phyloP scores from a whole-genome alignment of 2,329 filamentous ascomycete genomes.

The Pseudopithomyces chartarum region DNA sequence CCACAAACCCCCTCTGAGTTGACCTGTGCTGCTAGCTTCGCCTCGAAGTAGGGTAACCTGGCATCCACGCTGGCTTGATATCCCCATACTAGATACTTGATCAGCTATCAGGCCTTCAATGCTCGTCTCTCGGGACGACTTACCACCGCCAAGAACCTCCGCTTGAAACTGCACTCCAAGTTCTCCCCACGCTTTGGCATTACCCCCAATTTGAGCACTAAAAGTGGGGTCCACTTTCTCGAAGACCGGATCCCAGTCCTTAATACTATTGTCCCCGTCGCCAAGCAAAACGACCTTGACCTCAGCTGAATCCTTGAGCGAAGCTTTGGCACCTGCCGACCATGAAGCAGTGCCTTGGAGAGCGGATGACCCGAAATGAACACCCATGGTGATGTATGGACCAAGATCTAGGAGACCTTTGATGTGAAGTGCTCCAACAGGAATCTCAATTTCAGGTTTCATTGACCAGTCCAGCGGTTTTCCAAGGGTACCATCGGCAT shows the following conservation, averaged over 20 bases:
- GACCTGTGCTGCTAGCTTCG: slow-evolving; percentile 16
- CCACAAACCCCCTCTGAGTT: slow-evolving; percentile 22
- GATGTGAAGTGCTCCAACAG: slow-evolving; percentile 25
- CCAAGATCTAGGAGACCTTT: slow-evolving; percentile 22
- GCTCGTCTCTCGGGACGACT: neutral
- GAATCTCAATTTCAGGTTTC: slow-evolving; percentile 28
- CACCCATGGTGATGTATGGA: slow-evolving; percentile 26
- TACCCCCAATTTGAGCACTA: slow-evolving; percentile 22
- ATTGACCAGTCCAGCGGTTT: slow-evolving; percentile 24
- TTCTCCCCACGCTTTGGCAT: slow-evolving; percentile 25
- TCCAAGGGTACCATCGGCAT: slow-evolving; percentile 25
- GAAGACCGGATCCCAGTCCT: slow-evolving; percentile 23
- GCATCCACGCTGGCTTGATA: slow-evolving; percentile 28
- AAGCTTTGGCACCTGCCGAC: slow-evolving; percentile 24
- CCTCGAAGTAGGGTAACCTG: slow-evolving; percentile 25
- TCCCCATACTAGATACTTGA: slow-evolving; percentile 17
- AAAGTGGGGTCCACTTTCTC: slow-evolving; percentile 24
- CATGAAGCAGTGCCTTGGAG: slow-evolving; percentile 19
- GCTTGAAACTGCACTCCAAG: slow-evolving; percentile 26
- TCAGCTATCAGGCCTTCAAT: neutral
- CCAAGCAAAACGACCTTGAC: slow-evolving; percentile 16
- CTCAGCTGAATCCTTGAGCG: slow-evolving; percentile 21
- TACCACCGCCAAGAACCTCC: slow-evolving; percentile 23
- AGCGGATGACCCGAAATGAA: slow-evolving; percentile 25
- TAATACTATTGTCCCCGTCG: slow-evolving; percentile 21